phyloP scores from a whole-genome alignment of 768 basidiomycete species.

The Calvatia gigantea region DNA sequence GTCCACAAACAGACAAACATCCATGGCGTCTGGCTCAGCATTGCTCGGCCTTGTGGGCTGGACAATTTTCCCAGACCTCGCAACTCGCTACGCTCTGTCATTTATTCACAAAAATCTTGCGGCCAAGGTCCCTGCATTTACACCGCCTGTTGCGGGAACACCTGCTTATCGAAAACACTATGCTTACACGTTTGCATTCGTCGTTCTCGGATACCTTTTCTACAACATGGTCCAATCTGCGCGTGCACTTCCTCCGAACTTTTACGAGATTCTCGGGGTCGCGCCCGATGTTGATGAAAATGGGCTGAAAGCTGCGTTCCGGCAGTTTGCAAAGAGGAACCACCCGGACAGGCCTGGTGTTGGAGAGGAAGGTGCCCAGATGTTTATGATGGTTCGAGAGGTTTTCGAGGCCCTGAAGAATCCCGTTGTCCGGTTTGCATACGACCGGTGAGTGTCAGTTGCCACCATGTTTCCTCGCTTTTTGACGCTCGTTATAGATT shows the following conservation, averaged over 20 bases:
- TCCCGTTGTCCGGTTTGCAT: conserved; percentile 77
- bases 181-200: conserved; percentile 56
- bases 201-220: conserved; percentile 61
- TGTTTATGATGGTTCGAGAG: conserved; percentile 70
- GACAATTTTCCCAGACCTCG: conserved; percentile 63
- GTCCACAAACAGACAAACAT: conserved; percentile 20
- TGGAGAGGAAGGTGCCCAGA: conserved; percentile 51
- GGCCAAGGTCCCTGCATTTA: conserved; percentile 12
- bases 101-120: conserved; percentile 31
- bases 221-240: conserved; percentile 63
- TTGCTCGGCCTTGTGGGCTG: conserved; percentile 50
- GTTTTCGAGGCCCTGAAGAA: conserved; percentile 79
- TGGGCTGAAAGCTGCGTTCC: conserved; percentile 68
- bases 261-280: conserved; percentile 73
- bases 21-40: conserved; percentile 9
- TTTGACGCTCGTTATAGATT: conserved; percentile 45
- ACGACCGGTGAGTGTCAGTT: conserved; percentile 62
- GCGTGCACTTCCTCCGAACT: conserved; percentile 61
- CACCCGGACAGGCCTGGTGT: conserved; percentile 74
- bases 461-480: background rate
- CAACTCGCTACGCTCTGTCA: conserved; percentile 47
- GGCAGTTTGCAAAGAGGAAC: conserved; percentile 66
- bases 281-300: conserved; percentile 58
- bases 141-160: conserved; percentile 38
- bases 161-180: conserved; percentile 53